Base-by-base conservation (phyloP, 345 rosid genomes). In the Populus davidiana region DNA sequence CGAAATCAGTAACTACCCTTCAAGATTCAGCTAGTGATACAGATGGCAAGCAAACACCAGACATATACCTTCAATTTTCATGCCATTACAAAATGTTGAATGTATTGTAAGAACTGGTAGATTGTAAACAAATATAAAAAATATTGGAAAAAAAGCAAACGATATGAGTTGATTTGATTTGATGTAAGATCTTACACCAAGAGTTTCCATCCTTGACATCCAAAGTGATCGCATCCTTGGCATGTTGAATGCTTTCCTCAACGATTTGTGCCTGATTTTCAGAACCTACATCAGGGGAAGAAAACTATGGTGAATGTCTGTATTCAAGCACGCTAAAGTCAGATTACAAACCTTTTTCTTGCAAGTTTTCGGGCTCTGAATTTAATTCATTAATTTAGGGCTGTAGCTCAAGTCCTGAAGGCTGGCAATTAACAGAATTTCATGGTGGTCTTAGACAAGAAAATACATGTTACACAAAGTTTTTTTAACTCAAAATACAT, bases 191-290 rank as follows among this genome's bases (percentile, higher is more conserved):
- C 92, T 85, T 89, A 91, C 95, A 91, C 95, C 95, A 91, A 78
- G 92, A 89, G 80, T 84, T 81, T 36, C 95, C 95, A 83, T 91
- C 93, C 86, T 87, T 91, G 81, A 91, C 93, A 81, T 91, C 95
- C 84, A 91, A 81, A 65, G 88, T 49, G 63, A 91, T 87, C 59
- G 95, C 95, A 77, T 89, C 93, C 82, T 85, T 91, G 47, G 95
- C 95, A 77, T 89, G 92, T 72, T 78, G 85, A 77, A 91, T 89
- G 85, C 95, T 91, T 83, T 89, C 88, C 52, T 85, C 89, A 35
- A 91, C 88, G 49, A 86, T 81, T 74, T 87, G 87, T 54, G 82
- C 84, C 76, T 79, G 90, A 85, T 88, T 87, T 72, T 88, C 91
- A 69, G 85, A 73, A 79, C 85, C 93, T 91, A 83, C 72, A 84